These are phyloP conservation scores for Aspergillus sp. DNA, from an alignment of 2,329 filamentous ascomycete species.

Conservation along the genomic window DNA sequence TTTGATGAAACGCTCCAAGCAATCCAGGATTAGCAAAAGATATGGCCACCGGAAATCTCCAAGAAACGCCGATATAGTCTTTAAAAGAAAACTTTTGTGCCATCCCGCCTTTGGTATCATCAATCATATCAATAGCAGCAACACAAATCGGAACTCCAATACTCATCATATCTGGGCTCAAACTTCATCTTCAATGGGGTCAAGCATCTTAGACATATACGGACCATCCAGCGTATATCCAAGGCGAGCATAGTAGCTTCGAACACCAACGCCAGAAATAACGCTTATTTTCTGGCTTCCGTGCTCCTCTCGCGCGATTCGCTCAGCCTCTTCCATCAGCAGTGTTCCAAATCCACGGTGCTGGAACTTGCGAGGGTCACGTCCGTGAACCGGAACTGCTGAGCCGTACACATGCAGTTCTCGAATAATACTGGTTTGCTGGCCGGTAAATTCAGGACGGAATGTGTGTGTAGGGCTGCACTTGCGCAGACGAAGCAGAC, in stretches of 20 bases:
- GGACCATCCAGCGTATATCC: slow-evolving; percentile 94
- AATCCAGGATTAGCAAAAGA: not conserved
- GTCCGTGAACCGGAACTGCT: slow-evolving; percentile 93
- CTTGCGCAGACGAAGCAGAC: slow-evolving; percentile 83
- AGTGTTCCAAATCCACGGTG: slow-evolving; percentile 96
- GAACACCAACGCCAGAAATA: slow-evolving; percentile 95
- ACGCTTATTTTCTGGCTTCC: slow-evolving; percentile 93
- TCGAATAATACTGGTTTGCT: slow-evolving; percentile 88
- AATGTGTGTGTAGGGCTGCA: slow-evolving; percentile 92
- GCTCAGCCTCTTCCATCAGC: slow-evolving; percentile 96
- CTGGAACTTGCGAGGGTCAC: slow-evolving; percentile 96
- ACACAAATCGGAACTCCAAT: not conserved
- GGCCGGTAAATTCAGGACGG: slow-evolving; percentile 79
- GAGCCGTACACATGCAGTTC: slow-evolving; percentile 97
- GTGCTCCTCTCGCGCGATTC: slow-evolving; percentile 93
- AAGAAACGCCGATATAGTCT: slow-evolving; percentile 8
- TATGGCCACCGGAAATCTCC: not conserved
- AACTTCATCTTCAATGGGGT: slow-evolving; percentile 45
- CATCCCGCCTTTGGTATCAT: slow-evolving; percentile 8
- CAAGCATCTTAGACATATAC: slow-evolving; percentile 66
- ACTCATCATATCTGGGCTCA: not conserved
- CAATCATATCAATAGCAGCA: slow-evolving; percentile 18
- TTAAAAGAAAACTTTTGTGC: slow-evolving; percentile 6
- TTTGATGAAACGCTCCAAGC: not conserved
- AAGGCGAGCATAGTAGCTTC: slow-evolving; percentile 91